Evolutionary conservation across 345 rosid species (phyloP), one percentile per base, ranked within the genome.

Genomic region (Brassica napus): DNA sequence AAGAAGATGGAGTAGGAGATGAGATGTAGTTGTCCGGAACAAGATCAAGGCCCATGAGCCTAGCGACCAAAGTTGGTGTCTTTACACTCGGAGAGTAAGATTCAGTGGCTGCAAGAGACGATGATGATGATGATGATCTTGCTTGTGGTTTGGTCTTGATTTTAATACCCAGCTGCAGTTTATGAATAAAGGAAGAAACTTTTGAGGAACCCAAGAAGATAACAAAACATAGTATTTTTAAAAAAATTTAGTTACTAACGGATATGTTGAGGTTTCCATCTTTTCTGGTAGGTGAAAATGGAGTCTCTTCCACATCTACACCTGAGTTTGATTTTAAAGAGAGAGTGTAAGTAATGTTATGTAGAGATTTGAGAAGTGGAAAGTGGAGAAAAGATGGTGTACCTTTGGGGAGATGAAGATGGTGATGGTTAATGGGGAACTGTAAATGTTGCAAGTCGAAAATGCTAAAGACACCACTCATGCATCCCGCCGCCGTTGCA

Each of bases 21-120:
- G 92, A 89, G 35, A 2, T 79, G 59, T 77, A 63, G 54, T 77
- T 77, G 21, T 87, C 95, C 1, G 98, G 97, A 61, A 90, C 89
- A 77, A 90, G 86, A 68, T 94, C 98, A 15, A 94, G 97, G 47
- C 98, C 98, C 98, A 94, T 94, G 26, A 94, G 90, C 65, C 97
- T 85, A 15, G 97, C 98, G 0, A 94, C 95, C 55, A 94, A 82
- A 59, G 83, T 92, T 30, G 98, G 98, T 18, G 97, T 89, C 84
- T 87, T 91, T 79, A 89, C 82, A 10, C 87, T 86, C 4, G 97
- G 95, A 30, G 98, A 91, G 71, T 84, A 73, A 28, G 79, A 55
- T 70, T 80, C 83, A 42, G 68, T 70, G 1, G 11, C 63, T 12
- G 71, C 44, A 65, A 68, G 15, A 26, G 79, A 70, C 2, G 86